These are phyloP conservation scores for Podospora didyma DNA, from an alignment of 495 filamentous ascomycete genomes.

Conservation along the genomic window DNA sequence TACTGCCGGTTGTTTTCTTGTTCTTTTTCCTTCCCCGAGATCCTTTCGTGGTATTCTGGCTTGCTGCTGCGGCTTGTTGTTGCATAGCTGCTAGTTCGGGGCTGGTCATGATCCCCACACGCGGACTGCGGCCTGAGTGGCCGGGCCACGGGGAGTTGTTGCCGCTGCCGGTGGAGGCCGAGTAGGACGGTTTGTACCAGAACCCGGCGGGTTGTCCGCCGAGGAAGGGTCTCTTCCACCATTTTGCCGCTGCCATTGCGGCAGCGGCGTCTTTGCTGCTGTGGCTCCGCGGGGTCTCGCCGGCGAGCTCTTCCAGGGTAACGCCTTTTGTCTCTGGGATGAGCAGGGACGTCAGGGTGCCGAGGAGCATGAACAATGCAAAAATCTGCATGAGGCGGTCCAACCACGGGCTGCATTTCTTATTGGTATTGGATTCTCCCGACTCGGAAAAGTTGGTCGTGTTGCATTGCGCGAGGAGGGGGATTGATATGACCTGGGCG, in stretches of 20 bases:
- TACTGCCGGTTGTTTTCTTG: constrained; percentile 2
- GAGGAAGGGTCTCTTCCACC: constrained; percentile 31
- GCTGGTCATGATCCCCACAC: constrained; percentile 33
- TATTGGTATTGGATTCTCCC: constrained; percentile 33
- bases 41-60: too few species aligned
- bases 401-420: constrained; percentile 56
- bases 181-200: constrained; percentile 20
- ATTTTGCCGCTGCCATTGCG: not conserved
- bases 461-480: constrained; percentile 41
- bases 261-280: not conserved
- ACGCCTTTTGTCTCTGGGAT: constrained; percentile 75
- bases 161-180: not conserved
- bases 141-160: not conserved
- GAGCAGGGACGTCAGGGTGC: constrained; percentile 59
- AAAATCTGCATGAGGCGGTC: constrained; percentile 79
- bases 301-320: constrained; percentile 54
- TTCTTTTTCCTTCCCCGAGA: constrained; percentile 7
- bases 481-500: constrained; percentile 50
- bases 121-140: constrained; percentile 9
- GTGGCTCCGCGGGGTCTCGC: constrained; percentile 33
- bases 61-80: not conserved
- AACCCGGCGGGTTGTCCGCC: constrained; percentile 37
- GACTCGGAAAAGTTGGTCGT: not conserved
- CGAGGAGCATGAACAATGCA: constrained; percentile 70
- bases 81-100: constrained; percentile 21